Evolutionary conservation across 129 eudicot species (phyloP).

Genomic region (Tanacetum coccineum): DNA sequence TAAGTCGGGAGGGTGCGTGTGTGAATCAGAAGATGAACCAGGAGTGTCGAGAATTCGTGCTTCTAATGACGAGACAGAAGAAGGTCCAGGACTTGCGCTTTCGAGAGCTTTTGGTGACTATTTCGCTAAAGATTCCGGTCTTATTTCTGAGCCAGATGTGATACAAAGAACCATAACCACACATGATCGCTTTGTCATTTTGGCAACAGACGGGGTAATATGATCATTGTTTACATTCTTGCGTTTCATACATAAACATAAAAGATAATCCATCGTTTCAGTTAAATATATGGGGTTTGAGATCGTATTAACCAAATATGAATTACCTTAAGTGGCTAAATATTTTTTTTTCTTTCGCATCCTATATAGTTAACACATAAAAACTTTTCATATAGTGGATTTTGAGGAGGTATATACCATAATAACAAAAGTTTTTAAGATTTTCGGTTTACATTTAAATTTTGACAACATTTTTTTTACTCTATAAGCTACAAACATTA

Average conservation of each 20-base stretch:
- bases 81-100: conserved; percentile 86
- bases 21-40: conserved; percentile 67
- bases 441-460: no score
- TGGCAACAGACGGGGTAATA: conserved; percentile 96
- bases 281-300: background rate
- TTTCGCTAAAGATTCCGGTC: conserved; percentile 75
- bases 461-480: no score
- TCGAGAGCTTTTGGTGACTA: conserved; percentile 94
- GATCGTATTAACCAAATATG: background rate
- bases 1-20: conserved; percentile 61
- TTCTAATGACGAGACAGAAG: conserved; percentile 45
- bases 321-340: background rate
- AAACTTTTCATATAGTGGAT: background rate
- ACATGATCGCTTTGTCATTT: conserved; percentile 62
- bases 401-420: background rate
- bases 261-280: background rate
- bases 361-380: no score
- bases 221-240: background rate
- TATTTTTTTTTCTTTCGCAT: background rate
- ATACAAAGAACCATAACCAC: conserved; percentile 59
- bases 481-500: no score
- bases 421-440: background rate
- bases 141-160: conserved; percentile 84
- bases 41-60: conserved; percentile 80
- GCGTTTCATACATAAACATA: background rate